Conservation (phyloP, 176 grass and related monocot genomes). For the Raddia distichophylla region DNA sequence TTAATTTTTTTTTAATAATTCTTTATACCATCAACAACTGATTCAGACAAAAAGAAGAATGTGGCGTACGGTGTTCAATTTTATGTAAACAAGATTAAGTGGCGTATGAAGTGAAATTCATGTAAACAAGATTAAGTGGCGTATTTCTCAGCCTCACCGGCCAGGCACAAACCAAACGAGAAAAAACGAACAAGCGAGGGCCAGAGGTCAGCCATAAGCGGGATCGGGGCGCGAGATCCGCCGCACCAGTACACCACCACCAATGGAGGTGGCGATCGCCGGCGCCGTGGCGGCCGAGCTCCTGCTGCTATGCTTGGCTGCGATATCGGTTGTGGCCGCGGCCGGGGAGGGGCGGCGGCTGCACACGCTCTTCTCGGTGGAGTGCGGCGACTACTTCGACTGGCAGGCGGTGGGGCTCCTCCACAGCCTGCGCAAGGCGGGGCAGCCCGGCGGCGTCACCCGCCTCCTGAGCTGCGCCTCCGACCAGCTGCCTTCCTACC, state of each 20-base stretch:
- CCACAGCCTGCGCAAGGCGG: constrained; percentile 81
- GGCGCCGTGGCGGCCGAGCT: constrained; percentile 24
- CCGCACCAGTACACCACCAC: constrained; percentile 17
- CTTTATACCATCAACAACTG: no score
- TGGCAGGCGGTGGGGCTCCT: constrained; percentile 95
- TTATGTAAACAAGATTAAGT: background rate
- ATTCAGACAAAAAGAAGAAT: no score
- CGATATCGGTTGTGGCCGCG: background rate
- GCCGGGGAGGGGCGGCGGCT: constrained; percentile 62
- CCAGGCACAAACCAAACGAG: constrained; percentile 15
- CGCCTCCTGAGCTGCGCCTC: constrained; percentile 79
- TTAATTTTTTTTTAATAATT: no score
- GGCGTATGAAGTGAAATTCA: background rate
- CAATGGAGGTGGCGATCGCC: constrained; percentile 49
- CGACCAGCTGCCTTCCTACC: constrained; percentile 70
- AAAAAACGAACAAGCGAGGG: background rate
- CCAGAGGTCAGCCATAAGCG: constrained; percentile 3
- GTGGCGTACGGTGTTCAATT: background rate
- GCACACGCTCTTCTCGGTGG: constrained; percentile 96
- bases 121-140: background rate
- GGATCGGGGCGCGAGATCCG: constrained; percentile 55
- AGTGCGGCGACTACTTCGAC: constrained; percentile 97
- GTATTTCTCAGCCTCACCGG: background rate
- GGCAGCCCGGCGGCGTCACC: constrained; percentile 80
- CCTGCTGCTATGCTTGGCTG: background rate